These are phyloP conservation scores for Aureobasidium pullulans DNA, from an alignment of 2,329 filamentous ascomycete species.

Conservation along the genomic window DNA sequence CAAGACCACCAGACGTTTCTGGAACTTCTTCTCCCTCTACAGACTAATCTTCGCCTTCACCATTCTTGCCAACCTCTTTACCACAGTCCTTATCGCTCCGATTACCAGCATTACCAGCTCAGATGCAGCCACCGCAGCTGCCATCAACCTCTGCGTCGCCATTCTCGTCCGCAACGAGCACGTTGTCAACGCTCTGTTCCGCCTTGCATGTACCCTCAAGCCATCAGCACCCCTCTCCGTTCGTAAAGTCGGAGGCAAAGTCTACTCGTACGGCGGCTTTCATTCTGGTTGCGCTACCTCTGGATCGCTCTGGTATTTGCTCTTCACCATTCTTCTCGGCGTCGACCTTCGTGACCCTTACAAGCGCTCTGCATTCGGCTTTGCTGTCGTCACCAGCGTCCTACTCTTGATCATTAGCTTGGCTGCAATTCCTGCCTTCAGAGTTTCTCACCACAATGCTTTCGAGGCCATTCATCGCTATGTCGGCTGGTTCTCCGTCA, in stretches of 20 bases:
- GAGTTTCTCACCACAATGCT: constrained; percentile 56
- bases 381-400: constrained; percentile 52
- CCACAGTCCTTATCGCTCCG: neutral
- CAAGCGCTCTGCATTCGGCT: constrained; percentile 35
- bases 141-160: constrained; percentile 28
- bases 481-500: constrained; percentile 61
- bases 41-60: constrained; percentile 24
- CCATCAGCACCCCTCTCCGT: constrained; percentile 28
- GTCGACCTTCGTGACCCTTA: constrained; percentile 19
- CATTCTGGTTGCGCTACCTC: constrained; percentile 32
- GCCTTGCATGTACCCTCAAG: constrained; percentile 27
- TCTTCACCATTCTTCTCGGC: constrained; percentile 30
- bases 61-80: constrained; percentile 23
- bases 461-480: constrained; percentile 69
- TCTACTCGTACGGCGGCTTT: constrained; percentile 35
- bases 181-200: constrained; percentile 33
- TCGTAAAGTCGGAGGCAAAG: constrained; percentile 31
- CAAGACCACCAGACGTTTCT: constrained; percentile 7
- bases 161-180: constrained; percentile 34
- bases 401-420: constrained; percentile 54
- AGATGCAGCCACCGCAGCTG: constrained; percentile 27
- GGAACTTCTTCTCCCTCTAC: constrained; percentile 27
- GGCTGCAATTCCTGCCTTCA: constrained; percentile 57
- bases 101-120: constrained; percentile 18
- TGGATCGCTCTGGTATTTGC: constrained; percentile 38